These are phyloP conservation scores for Pyrus communis DNA, from an alignment of 306 rosid genomes.

Conservation along the genomic window DNA sequence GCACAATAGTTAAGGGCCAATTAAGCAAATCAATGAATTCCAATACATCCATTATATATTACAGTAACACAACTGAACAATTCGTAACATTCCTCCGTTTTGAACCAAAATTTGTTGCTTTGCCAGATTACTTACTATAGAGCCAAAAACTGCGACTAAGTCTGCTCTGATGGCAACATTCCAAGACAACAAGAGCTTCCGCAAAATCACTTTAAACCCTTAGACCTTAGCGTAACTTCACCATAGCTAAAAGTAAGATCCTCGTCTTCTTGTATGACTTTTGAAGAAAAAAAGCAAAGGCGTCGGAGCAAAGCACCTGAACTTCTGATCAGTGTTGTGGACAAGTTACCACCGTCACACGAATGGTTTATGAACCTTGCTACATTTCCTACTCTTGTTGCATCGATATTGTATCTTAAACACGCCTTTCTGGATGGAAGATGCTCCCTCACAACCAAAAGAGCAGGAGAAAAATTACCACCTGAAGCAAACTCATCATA, in stretches of 20 bases:
- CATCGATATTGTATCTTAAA: conserved; percentile 73
- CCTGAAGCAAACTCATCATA: conserved; percentile 43
- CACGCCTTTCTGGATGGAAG: conserved; percentile 92
- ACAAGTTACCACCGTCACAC: conserved; percentile 80
- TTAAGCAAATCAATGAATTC: background rate
- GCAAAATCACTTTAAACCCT: conserved; percentile 68
- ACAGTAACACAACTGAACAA: background rate
- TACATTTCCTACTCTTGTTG: conserved; percentile 72
- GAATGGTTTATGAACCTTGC: conserved; percentile 88
- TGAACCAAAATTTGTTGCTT: background rate
- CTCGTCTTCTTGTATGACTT: conserved; percentile 47
- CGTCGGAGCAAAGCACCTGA: conserved; percentile 67
- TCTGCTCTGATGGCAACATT: conserved; percentile 69
- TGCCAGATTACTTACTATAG: background rate
- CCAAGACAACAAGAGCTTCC: conserved; percentile 65
- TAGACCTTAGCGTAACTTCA: conserved; percentile 43
- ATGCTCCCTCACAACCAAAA: conserved; percentile 88
- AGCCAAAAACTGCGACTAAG: conserved; percentile 11
- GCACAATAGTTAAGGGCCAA: background rate
- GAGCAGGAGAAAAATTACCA: conserved; percentile 58
- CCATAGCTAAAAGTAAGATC: conserved; percentile 91
- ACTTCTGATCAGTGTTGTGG: conserved; percentile 62
- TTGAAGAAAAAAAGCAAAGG: conserved; percentile 65
- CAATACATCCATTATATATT: background rate
- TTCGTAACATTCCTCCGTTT: too few relatives aligned